A percentile compares a stretch with the other conserved stretches of the same genome.
Conservation (phyloP, 2,329 filamentous ascomycete genomes). For the Trichothecium roseum region DNA sequence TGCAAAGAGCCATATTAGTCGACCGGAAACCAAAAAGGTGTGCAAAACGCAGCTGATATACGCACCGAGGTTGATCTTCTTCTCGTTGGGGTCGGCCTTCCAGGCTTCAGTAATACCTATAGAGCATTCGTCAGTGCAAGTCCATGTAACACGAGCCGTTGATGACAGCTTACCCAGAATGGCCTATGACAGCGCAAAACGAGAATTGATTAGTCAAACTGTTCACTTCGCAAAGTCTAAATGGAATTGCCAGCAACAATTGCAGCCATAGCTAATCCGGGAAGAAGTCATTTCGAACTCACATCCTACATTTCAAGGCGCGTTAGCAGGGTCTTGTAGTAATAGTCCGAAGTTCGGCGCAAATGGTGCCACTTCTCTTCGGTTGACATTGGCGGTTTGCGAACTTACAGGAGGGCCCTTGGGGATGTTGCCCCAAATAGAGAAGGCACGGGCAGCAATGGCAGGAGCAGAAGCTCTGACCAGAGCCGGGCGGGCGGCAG, state of each 20-base stretch:
- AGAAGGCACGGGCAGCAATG: constrained; percentile 46
- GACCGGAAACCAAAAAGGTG: constrained; percentile 2
- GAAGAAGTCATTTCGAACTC: constrained; percentile 15
- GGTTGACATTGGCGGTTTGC: background rate
- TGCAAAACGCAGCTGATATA: too few species aligned
- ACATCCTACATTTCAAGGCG: constrained; percentile 20
- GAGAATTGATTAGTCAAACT: constrained; percentile 13
- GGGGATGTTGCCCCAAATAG: constrained; percentile 82
- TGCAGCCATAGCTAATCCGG: constrained; percentile 11
- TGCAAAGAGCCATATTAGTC: constrained; percentile 18
- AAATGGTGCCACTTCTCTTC: background rate
- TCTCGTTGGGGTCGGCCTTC: constrained; percentile 86
- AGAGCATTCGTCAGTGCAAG: constrained; percentile 8
- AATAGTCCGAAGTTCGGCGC: constrained; percentile 4
- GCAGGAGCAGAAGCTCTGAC: constrained; percentile 18
- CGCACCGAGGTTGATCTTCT: constrained; percentile 96
- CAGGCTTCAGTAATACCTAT: constrained; percentile 91
- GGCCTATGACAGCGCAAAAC: constrained; percentile 38
- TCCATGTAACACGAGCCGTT: constrained; percentile 4
- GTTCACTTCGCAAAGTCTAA: constrained; percentile 5
- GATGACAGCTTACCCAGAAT: constrained; percentile 54
- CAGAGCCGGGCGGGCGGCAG: constrained; percentile 27
- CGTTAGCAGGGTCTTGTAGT: constrained; percentile 6
- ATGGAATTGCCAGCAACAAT: constrained; percentile 5
- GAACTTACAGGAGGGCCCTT: constrained; percentile 81